Conservation (phyloP, 2,329 filamentous ascomycete genomes). For the Bertia moriformis region DNA sequence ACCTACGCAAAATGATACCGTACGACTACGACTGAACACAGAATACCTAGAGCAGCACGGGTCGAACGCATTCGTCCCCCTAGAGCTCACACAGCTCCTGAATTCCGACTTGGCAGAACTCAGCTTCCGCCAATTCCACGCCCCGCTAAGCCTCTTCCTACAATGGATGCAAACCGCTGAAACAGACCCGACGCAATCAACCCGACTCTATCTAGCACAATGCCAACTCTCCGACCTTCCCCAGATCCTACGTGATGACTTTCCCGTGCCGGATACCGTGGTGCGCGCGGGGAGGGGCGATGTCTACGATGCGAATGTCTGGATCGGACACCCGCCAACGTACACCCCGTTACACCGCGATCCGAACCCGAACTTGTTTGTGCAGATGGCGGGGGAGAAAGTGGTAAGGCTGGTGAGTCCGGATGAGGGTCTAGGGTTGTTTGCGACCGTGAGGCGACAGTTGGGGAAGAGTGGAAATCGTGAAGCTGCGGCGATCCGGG, state of each 20-base stretch:
- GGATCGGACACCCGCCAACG: constrained; percentile 53
- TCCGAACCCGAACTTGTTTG: constrained; percentile 59
- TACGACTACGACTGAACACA: not conserved
- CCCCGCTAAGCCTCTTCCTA: not conserved
- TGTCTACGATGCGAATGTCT: constrained; percentile 53
- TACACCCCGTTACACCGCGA: constrained; percentile 58
- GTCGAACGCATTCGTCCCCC: not conserved
- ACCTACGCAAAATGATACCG: not conserved
- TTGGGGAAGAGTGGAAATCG: not conserved
- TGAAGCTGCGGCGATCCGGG: constrained; percentile 24
- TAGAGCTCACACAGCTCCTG: constrained; percentile 1
- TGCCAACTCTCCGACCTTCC: constrained; percentile 45
- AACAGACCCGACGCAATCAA: not conserved
- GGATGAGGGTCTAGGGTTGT: constrained; percentile 35
- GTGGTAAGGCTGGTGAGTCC: constrained; percentile 40
- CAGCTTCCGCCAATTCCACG: constrained; percentile 1
- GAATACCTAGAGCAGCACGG: not conserved
- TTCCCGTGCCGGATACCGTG: constrained; percentile 40
- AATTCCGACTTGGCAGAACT: not conserved
- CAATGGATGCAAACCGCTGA: not conserved
- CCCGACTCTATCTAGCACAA: constrained; percentile 49
- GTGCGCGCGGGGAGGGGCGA: constrained; percentile 41
- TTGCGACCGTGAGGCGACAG: constrained; percentile 15
- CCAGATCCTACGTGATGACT: constrained; percentile 29
- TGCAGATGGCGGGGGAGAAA: constrained; percentile 53